A percentile compares a stretch with the other conserved stretches of the same genome.
phyloP scores from a whole-genome alignment of 805 yeast species.

The Starmera dryadoides region DNA sequence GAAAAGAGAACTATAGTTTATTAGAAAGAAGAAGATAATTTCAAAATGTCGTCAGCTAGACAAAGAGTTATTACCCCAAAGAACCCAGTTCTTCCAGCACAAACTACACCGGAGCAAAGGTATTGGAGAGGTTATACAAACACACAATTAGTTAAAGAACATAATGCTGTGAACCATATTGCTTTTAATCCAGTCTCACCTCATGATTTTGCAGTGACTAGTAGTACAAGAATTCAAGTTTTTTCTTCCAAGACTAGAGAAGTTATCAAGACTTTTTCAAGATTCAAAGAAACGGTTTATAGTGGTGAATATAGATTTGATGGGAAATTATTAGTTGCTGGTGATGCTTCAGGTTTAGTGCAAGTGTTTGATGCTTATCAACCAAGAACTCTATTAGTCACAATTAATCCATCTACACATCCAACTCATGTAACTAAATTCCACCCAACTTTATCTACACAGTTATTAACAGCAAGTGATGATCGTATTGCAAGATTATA shows the following conservation, averaged over 20 bases:
- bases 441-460: conserved; percentile 69
- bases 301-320: conserved; percentile 88
- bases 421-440: conserved; percentile 93
- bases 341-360: conserved; percentile 91
- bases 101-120: conserved; percentile 86
- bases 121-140: conserved; percentile 86
- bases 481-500: conserved; percentile 82
- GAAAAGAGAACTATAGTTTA: too few relatives aligned
- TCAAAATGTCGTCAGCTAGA: conserved; percentile 62
- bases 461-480: conserved; percentile 82
- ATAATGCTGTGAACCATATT: conserved; percentile 83
- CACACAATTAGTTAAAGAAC: conserved; percentile 89
- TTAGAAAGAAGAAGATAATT: neutral
- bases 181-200: conserved; percentile 82
- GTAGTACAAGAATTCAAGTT: conserved; percentile 86
- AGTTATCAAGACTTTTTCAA: conserved; percentile 73
- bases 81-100: conserved; percentile 73
- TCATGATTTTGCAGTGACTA: conserved; percentile 88
- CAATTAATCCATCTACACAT: conserved; percentile 75
- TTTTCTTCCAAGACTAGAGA: conserved; percentile 93
- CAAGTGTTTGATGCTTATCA: conserved; percentile 82
- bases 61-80: conserved; percentile 59
- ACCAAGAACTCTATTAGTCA: conserved; percentile 72
- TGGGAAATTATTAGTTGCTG: conserved; percentile 87
- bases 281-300: conserved; percentile 90